Evolutionary conservation across 1,284 basidiomycete species (phyloP).

Genomic region (Tetrapyrgos nigripes): DNA sequence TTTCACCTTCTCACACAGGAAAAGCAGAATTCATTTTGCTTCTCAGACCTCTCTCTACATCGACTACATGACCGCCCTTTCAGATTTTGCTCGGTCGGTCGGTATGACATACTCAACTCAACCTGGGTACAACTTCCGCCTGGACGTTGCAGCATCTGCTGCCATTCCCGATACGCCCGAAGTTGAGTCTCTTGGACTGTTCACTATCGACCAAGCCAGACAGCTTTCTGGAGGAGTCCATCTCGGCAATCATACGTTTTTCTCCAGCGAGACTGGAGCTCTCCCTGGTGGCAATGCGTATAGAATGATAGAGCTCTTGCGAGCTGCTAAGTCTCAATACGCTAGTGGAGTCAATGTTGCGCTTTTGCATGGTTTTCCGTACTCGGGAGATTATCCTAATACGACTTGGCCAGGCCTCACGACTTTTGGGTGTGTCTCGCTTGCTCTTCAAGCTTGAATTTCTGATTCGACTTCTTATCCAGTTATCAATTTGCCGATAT

Average conservation of each 20-base stretch:
- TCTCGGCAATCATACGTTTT: slow-evolving; percentile 14
- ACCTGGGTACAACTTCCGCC: slow-evolving; percentile 17
- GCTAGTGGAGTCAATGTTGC: slow-evolving; percentile 3
- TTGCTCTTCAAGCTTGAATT: background rate
- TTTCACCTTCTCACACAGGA: background rate
- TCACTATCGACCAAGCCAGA: slow-evolving; percentile 17
- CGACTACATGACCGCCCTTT: slow-evolving; percentile 17
- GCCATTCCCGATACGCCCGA: slow-evolving; percentile 19
- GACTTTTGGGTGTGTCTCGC: background rate
- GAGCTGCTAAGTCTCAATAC: slow-evolving; percentile 19
- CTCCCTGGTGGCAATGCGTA: slow-evolving; percentile 8
- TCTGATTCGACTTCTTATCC: background rate
- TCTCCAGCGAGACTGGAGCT: slow-evolving; percentile 17
- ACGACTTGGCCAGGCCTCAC: slow-evolving; percentile 16
- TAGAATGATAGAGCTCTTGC: slow-evolving; percentile 15
- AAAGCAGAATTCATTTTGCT: background rate
- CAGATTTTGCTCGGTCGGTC: slow-evolving; percentile 11
- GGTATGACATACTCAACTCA: slow-evolving; percentile 15
- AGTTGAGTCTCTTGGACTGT: slow-evolving; percentile 18
- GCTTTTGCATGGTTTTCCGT: slow-evolving; percentile 16
- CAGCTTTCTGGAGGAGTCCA: slow-evolving; percentile 20
- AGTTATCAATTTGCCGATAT: slow-evolving; percentile 16
- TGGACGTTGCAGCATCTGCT: slow-evolving; percentile 19
- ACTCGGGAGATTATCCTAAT: slow-evolving; percentile 14
- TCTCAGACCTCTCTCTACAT: slow-evolving; percentile 18